Evolutionary conservation across 2,329 filamentous ascomycete species (phyloP).

Genomic region (Botrytis paeoniae): DNA sequence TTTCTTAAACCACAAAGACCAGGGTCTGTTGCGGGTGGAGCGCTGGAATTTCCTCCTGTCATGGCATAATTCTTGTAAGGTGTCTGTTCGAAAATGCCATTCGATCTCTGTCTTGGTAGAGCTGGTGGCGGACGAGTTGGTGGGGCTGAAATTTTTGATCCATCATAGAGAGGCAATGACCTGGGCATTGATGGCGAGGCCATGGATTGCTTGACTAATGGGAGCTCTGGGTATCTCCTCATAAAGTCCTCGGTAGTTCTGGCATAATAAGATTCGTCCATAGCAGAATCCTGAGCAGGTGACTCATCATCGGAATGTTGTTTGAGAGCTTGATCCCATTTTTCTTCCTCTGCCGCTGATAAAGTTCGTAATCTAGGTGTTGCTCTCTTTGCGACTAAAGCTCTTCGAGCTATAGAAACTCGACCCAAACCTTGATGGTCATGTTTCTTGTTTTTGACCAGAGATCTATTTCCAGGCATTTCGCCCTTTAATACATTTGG

Average conservation of each 20-base stretch:
- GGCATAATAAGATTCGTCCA: constrained; percentile 53
- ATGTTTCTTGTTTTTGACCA: constrained; percentile 41
- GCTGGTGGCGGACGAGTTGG: constrained; percentile 50
- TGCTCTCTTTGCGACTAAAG: constrained; percentile 37
- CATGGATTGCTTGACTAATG: constrained; percentile 61
- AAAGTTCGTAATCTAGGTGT: constrained; percentile 61
- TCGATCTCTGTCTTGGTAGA: constrained; percentile 67
- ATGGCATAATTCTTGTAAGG: constrained; percentile 26
- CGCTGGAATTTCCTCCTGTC: constrained; percentile 2
- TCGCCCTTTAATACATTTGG: constrained; percentile 48
- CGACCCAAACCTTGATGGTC: constrained; percentile 46
- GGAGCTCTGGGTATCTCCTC: constrained; percentile 72
- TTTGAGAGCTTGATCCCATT: constrained; percentile 74
- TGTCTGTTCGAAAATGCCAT: constrained; percentile 66
- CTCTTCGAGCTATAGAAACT: constrained; percentile 43
- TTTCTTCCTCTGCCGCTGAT: constrained; percentile 74
- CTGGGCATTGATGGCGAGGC: constrained; percentile 33
- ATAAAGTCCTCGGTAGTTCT: constrained; percentile 81
- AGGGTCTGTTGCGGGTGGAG: constrained; percentile 33
- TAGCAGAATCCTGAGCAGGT: constrained; percentile 45
- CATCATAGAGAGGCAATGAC: constrained; percentile 29
- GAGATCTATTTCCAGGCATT: constrained; percentile 44
- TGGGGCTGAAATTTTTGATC: constrained; percentile 37
- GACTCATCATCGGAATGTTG: constrained; percentile 51
- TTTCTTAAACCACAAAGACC: constrained; percentile 74